Conservation (phyloP, 192 early-diverging fungal species). For the Podila verticillata region DNA sequence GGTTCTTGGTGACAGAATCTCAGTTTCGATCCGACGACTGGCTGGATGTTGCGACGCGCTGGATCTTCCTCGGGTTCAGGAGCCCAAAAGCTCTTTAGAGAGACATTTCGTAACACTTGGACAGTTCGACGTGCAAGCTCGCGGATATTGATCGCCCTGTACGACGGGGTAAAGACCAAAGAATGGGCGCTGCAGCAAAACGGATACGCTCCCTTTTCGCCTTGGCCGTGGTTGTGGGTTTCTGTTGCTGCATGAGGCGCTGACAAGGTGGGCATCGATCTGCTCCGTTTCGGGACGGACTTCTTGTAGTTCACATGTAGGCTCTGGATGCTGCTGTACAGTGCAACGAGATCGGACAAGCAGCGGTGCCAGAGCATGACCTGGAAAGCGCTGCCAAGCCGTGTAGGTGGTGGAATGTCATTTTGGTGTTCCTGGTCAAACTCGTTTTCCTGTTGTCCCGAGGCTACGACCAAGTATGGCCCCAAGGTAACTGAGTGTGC, state of each 20-base stretch:
- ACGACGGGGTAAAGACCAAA: constrained; percentile 18
- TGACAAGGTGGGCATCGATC: background rate
- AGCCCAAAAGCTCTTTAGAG: constrained; percentile 5
- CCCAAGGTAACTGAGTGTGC: background rate
- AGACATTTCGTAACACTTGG: constrained; percentile 11
- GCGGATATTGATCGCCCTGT: constrained; percentile 19
- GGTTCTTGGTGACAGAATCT: background rate
- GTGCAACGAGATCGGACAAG: constrained; percentile 23
- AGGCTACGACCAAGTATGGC: no score
- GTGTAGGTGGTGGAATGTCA: constrained; percentile 13
- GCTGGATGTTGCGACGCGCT: background rate
- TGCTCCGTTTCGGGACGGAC: background rate
- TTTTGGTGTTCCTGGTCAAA: no score
- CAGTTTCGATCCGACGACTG: background rate
- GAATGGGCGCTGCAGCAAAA: constrained; percentile 49
- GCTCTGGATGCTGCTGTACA: constrained; percentile 23
- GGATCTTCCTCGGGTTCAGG: background rate
- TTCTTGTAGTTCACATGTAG: constrained; percentile 1
- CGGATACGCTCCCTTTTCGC: constrained; percentile 9
- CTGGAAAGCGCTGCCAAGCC: constrained; percentile 33
- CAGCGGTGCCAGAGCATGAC: constrained; percentile 47
- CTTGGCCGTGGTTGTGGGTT: no score
- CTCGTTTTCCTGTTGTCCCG: no score
- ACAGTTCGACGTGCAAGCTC: constrained; percentile 17
- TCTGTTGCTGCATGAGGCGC: no score